phyloP scores from a whole-genome alignment of 2,329 filamentous ascomycete species.

The Hypocreales sp. region DNA sequence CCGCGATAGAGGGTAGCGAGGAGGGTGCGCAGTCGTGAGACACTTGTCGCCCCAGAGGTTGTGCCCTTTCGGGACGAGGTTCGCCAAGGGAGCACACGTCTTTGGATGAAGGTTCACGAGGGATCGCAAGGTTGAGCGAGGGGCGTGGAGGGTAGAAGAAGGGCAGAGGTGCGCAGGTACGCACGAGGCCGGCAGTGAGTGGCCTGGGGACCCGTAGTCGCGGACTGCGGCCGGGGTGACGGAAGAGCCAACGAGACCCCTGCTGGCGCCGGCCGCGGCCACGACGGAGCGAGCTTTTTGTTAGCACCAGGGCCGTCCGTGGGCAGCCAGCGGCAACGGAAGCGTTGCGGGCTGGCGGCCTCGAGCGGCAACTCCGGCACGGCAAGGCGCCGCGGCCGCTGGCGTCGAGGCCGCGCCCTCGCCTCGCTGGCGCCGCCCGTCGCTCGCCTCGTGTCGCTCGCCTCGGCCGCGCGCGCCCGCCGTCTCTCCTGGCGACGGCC shows the following conservation, averaged over 20 bases:
- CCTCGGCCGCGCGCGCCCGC: too few species aligned
- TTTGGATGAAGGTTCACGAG: conserved; percentile 9
- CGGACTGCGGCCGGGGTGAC: conserved; percentile 8
- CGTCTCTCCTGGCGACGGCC: too few species aligned
- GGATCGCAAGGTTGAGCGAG: conserved; percentile 8
- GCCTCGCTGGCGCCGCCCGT: not conserved
- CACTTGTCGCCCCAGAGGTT: conserved; percentile 12
- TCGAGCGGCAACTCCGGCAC: not conserved
- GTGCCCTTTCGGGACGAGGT: conserved; percentile 18
- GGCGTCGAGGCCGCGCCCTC: not conserved
- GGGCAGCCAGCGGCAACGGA: not conserved
- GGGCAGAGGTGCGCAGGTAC: conserved; percentile 10
- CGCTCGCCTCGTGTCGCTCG: not conserved
- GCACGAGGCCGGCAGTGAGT: conserved; percentile 2
- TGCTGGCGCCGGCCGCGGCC: conserved; percentile 1
- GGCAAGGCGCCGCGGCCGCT: not conserved
- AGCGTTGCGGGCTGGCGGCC: not conserved
- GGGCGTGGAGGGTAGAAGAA: conserved; percentile 21
- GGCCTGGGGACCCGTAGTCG: conserved; percentile 6
- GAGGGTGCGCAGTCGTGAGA: conserved; percentile 16
- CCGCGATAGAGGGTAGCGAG: conserved; percentile 11
- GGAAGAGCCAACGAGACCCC: conserved; percentile 3
- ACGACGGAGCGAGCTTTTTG: too few species aligned
- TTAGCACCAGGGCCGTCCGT: not conserved
- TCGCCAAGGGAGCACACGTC: conserved; percentile 14